phyloP scores from a whole-genome alignment of 495 filamentous ascomycete genomes.

The Neurospora sp. region DNA sequence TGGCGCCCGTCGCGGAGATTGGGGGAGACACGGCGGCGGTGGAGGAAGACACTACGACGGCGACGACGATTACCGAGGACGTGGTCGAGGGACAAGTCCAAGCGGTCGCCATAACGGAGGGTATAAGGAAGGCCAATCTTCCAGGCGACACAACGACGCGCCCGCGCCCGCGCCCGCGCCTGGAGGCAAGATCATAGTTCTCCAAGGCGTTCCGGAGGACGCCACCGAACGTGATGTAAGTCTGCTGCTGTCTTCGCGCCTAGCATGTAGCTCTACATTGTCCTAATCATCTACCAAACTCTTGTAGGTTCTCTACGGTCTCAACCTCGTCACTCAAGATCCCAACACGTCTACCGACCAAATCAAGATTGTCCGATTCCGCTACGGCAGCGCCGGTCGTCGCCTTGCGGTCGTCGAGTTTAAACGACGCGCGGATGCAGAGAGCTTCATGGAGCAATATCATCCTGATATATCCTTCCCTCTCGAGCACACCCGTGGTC shows the following conservation, averaged over 20 bases:
- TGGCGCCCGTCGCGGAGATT: neutral
- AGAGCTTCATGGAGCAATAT: conserved; percentile 55
- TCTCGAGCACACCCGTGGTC: conserved; percentile 21
- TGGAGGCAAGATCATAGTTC: conserved; percentile 8
- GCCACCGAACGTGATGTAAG: conserved; percentile 24
- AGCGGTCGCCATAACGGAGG: neutral
- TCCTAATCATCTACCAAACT: neutral
- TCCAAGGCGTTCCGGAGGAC: conserved; percentile 20
- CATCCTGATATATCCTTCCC: conserved; percentile 49
- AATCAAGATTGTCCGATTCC: conserved; percentile 18
- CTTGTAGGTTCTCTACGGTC: conserved; percentile 20
- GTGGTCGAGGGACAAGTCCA: neutral
- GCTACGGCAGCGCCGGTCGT: conserved; percentile 18
- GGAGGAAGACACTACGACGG: neutral
- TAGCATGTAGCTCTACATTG: neutral
- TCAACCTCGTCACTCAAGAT: conserved; percentile 20
- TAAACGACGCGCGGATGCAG: conserved; percentile 39
- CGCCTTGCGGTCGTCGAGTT: conserved; percentile 29
- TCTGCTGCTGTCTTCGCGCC: neutral
- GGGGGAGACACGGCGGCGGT: neutral
- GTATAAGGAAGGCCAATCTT: neutral
- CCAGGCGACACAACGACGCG: neutral
- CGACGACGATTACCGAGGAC: neutral
- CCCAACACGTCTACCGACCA: conserved; percentile 19
- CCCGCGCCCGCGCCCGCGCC: conserved; percentile 1